These are phyloP conservation scores for Populus davidiana DNA, from an alignment of 345 rosid genomes.

Conservation along the genomic window DNA sequence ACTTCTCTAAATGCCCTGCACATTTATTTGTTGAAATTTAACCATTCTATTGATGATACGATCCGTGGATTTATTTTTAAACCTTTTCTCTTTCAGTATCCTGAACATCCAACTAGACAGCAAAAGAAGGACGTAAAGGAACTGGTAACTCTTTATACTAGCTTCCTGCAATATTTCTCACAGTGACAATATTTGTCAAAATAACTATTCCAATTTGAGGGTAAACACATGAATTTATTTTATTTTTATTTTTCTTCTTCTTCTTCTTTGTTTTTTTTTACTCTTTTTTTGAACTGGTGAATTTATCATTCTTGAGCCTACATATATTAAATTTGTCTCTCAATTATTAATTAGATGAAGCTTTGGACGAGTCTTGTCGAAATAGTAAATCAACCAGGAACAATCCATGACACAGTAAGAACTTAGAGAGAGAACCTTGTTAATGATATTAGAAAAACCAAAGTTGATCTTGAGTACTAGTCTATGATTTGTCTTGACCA, in stretches of 20 bases:
- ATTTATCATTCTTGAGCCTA: neutral
- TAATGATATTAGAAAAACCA: neutral
- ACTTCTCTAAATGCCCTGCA: neutral
- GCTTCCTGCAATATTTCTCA: no score
- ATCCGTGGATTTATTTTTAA: neutral
- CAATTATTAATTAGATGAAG: neutral
- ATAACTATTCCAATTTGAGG: neutral
- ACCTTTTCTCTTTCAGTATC: constrained; percentile 55
- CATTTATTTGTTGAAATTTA: neutral
- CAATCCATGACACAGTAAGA: neutral
- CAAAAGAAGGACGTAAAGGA: constrained; percentile 90
- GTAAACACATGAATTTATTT: neutral
- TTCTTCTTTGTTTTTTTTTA: no score
- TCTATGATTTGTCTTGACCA: neutral
- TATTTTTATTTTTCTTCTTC: no score
- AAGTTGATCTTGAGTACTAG: neutral
- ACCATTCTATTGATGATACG: constrained; percentile 3
- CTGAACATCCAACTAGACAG: constrained; percentile 92
- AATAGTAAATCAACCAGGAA: neutral
- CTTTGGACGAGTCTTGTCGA: neutral
- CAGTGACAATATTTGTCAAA: neutral
- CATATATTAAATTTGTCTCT: neutral
- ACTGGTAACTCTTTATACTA: constrained; percentile 46
- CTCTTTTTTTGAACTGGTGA: neutral
- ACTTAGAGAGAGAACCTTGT: neutral